Evolutionary conservation across 2,329 filamentous ascomycete species (phyloP), one percentile per base, ranked within the genome.

Genomic region (Pseudogymnoascus sp.): DNA sequence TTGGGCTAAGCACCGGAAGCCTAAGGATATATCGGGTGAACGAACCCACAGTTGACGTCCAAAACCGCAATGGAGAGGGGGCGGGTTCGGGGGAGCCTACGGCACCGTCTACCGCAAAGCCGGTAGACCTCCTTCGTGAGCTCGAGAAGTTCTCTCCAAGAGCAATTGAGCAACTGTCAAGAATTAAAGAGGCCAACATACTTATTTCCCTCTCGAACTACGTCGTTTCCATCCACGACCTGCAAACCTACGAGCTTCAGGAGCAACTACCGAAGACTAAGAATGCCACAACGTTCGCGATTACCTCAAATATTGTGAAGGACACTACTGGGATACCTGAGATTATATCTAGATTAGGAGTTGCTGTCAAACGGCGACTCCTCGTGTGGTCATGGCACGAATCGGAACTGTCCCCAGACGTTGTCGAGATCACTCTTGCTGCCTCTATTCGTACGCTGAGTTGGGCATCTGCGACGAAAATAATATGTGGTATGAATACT

Each of bases 311-410:
- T 75, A 96, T 97, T 63, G 89, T 96, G 69, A 93, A 95, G 74
- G 95, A 99, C 5, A 85, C 86, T 60, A 96, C 91, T 0, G 90
- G 90, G 23, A 93, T 99, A 60, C 93, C 92, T 0, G 91, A 93
- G 69, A 96, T 99, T 63, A 93, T 97, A 68, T 96, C 91, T 63
- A 83, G 92, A 38, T 79, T 99, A 61, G 95, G 92, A 6, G 93
- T 99, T 10, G 92, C 92, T 4, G 91, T 97, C 35, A 97, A 97
- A 81, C 83, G 95, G 71, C 90, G 90, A 71, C 81, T 99, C 62
- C 75, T 97, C 65, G 77, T 97, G 63, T 99, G 95, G 93, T 90
- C 88, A 71, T 99, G 96, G 95, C 89, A 95, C 70, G 93, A 96
- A 74, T 95, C 92, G 79, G 95, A 97, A 78, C 81, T 97, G 44